phyloP scores from a whole-genome alignment of 1,284 basidiomycete genomes.

The Malassezia restricta region DNA sequence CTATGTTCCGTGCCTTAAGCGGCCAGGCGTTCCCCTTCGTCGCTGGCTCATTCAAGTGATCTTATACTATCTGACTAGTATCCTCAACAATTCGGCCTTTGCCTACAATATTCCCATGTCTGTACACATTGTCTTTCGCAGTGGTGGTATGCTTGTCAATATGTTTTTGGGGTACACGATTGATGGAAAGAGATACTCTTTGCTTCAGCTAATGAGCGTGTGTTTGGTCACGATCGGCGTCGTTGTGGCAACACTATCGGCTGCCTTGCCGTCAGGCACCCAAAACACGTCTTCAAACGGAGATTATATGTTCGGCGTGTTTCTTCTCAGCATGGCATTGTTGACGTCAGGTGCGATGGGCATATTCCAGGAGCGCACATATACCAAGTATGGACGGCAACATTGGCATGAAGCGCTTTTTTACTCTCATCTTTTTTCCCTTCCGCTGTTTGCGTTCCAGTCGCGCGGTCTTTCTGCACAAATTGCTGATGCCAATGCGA shows the following conservation, averaged over 20 bases:
- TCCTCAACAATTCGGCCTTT: slow-evolving; percentile 82
- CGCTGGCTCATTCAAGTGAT: slow-evolving; percentile 70
- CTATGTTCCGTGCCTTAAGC: slow-evolving; percentile 11
- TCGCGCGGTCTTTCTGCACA: slow-evolving; percentile 11
- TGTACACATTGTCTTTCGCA: slow-evolving; percentile 86
- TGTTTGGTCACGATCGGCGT: slow-evolving; percentile 69
- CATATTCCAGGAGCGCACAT: slow-evolving; percentile 72
- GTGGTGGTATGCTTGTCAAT: slow-evolving; percentile 72
- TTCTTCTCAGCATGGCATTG: slow-evolving; percentile 63
- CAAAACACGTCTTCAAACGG: slow-evolving; percentile 26
- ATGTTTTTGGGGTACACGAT: slow-evolving; percentile 62
- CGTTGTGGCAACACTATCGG: slow-evolving; percentile 62
- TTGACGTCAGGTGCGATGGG: slow-evolving; percentile 72
- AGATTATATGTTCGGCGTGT: slow-evolving; percentile 60
- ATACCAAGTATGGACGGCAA: slow-evolving; percentile 54
- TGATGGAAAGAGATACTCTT: slow-evolving; percentile 48
- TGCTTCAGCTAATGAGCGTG: slow-evolving; percentile 52
- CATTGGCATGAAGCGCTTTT: slow-evolving; percentile 87
- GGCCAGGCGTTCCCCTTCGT: slow-evolving; percentile 55
- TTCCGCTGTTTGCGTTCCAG: slow-evolving; percentile 56
- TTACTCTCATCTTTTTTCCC: slow-evolving; percentile 58
- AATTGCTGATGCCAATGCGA: slow-evolving; percentile 22
- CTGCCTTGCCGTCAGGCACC: background rate
- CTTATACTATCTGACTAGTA: slow-evolving; percentile 67
- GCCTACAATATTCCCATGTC: slow-evolving; percentile 71